A percentile compares a stretch with the other conserved stretches of the same genome.
Conservation (phyloP, 225 moss, liverwort and hornwort species). For the Thuidium tamariscinum region DNA sequence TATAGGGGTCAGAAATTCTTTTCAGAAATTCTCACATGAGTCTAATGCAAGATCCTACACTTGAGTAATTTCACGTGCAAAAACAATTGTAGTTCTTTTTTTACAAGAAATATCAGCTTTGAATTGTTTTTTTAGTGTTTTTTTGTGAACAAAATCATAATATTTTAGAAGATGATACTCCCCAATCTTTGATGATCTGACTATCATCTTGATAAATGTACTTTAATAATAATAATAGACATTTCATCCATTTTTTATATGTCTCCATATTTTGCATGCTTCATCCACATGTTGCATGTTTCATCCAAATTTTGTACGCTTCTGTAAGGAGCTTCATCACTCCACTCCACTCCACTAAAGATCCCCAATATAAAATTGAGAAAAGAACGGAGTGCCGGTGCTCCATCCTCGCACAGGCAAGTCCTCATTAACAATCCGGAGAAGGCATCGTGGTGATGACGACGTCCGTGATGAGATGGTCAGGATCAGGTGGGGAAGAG, state of each 20-base stretch:
- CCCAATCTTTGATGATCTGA: no score
- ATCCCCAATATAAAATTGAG: background rate
- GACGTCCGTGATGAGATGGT: background rate
- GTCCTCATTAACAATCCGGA: background rate
- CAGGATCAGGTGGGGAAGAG: background rate
- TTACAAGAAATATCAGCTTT: background rate
- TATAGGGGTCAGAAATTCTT: fast-evolving
- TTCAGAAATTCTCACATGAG: background rate
- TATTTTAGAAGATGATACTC: background rate
- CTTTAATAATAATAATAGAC: background rate
- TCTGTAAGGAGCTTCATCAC: background rate
- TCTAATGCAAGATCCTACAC: background rate
- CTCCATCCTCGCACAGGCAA: background rate
- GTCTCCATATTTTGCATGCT: background rate
- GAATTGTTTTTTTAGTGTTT: background rate
- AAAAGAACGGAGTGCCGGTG: background rate
- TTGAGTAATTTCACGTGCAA: background rate
- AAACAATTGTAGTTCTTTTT: background rate
- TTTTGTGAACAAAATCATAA: no score
- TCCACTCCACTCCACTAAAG: background rate
- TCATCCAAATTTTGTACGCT: background rate
- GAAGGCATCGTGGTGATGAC: background rate
- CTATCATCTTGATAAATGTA: no score
- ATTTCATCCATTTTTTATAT: background rate
- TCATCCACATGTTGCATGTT: background rate